phyloP scores from a whole-genome alignment of 441 rosid species.

The Kokia cookei region DNA sequence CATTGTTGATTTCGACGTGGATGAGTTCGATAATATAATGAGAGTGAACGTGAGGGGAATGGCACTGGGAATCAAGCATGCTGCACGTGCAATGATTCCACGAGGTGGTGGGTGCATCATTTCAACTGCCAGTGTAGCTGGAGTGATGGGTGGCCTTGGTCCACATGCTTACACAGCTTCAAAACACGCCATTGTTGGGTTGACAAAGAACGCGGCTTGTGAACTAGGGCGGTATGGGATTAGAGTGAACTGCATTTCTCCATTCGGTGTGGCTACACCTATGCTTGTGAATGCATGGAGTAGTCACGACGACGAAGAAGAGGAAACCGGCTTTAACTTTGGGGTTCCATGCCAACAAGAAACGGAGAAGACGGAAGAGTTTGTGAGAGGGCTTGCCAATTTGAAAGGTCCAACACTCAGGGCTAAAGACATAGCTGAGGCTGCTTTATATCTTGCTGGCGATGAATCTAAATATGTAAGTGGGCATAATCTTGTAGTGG shows the following conservation, averaged over 20 bases:
- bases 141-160: neutral
- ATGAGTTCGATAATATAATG: conserved; percentile 63
- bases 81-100: conserved; percentile 63
- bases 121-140: neutral
- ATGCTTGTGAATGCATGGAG: neutral
- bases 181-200: neutral
- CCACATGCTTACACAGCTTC: neutral
- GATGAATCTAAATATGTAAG: conserved; percentile 86
- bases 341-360: conserved; percentile 19
- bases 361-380: conserved; percentile 71
- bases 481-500: conserved; percentile 87
- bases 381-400: conserved; percentile 58
- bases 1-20: conserved; percentile 13
- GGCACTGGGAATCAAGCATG: conserved; percentile 76
- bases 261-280: conserved; percentile 43
- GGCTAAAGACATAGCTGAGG: conserved; percentile 75
- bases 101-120: conserved; percentile 19
- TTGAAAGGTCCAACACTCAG: conserved; percentile 60
- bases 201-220: neutral
- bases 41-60: conserved; percentile 58
- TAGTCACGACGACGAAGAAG: conserved; percentile 47
- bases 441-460: conserved; percentile 70
- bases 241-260: conserved; percentile 37
- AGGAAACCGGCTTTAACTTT: conserved; percentile 23
- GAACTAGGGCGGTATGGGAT: neutral